phyloP scores from a whole-genome alignment of 441 rosid species.

The Geranium incanum region DNA sequence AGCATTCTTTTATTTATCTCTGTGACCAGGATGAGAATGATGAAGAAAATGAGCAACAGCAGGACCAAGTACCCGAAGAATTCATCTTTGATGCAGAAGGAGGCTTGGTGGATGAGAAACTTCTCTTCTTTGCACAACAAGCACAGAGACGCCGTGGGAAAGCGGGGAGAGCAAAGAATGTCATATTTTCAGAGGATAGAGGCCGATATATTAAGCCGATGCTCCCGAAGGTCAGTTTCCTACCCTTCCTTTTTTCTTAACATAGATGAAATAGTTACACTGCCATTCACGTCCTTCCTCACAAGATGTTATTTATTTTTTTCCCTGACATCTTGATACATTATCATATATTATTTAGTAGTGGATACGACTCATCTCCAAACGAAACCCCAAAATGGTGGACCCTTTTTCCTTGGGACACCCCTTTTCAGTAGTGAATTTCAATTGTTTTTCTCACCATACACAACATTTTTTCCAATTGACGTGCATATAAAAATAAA shows the following conservation, averaged over 20 bases:
- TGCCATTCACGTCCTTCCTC: not conserved
- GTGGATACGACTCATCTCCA: too few species aligned
- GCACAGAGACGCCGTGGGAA: slow-evolving; percentile 83
- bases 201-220: slow-evolving; percentile 96
- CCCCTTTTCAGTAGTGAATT: not conserved
- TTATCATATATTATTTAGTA: not conserved
- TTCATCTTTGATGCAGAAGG: slow-evolving; percentile 98
- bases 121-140: slow-evolving; percentile 96
- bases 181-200: slow-evolving; percentile 94
- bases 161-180: slow-evolving; percentile 98
- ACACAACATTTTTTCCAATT: not conserved
- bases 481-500: not conserved
- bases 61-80: slow-evolving; percentile 92
- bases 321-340: slow-evolving; percentile 6
- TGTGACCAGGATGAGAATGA: slow-evolving; percentile 46
- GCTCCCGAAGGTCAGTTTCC: slow-evolving; percentile 78
- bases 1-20: slow-evolving; percentile 16
- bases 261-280: slow-evolving; percentile 1
- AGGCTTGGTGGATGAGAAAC: slow-evolving; percentile 96
- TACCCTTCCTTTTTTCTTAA: slow-evolving; percentile 11
- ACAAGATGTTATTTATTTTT: not conserved
- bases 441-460: not conserved
- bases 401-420: too few species aligned
- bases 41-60: slow-evolving; percentile 79
- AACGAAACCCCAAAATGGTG: too few species aligned